Evolutionary conservation across 805 yeast genomes (phyloP), one percentile per base, ranked within the genome.

Genomic region (Metschnikowia aberdeeniae): DNA sequence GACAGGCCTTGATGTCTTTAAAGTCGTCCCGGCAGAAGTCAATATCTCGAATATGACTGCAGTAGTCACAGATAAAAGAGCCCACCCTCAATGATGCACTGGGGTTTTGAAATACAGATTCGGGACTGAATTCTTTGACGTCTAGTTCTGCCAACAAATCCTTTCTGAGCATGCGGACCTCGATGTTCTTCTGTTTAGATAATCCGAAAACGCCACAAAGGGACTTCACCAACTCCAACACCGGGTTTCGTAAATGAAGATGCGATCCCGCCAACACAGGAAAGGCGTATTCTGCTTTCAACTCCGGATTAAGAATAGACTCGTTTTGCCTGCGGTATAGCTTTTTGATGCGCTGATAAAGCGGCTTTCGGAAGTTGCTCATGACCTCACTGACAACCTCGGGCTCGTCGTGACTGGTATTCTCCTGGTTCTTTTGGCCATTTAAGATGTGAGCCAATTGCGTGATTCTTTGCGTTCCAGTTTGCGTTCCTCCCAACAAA

Each of bases 191-290:
- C 39, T 77, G 76, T 36, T 72, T 68, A 0, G 89, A 86, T 10
- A 92, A 69, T 1, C 81, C 70, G 62, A 86, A 78, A 1, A 89
- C 81, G 5, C 89, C 89, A 56, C 86, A 76, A 20, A 95, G 54
- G 46, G 69, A 77, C 60, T 92, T 93, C 30, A 86, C 86, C 35
- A 92, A 70, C 58, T 89, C 95, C 42, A 92, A 66, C 1, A 89
- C 70, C 3, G 97, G 96, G 55, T 84, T 86, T 30, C 73, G 74
- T 60, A 79, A 57, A 11, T 61, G 58, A 33, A 79, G 59, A 56
- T 79, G 77, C 0, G 86, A 82, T 0, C 97, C 97, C 0, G 97
- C 88, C 8, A 86, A 72, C 10, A 56, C 58, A 0, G 97, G 97
- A 54, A 87, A 85, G 30, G 72, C 76, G 57, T 85, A 93, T 42